These are phyloP conservation scores for Vitis hybrid DNA, from an alignment of 177 flowering plant species.

Conservation along the genomic window DNA sequence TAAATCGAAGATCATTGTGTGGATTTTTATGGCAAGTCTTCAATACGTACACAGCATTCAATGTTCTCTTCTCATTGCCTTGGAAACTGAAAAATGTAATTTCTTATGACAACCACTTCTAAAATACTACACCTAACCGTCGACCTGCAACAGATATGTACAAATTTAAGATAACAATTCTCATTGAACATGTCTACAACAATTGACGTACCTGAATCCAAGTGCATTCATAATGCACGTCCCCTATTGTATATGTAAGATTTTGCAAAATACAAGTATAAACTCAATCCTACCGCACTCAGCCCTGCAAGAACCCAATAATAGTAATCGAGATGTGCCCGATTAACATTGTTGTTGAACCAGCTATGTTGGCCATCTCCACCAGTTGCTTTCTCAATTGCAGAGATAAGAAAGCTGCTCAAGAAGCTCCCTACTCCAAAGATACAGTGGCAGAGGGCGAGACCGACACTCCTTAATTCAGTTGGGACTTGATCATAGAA, in stretches of 20 bases:
- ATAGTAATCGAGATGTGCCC: slow-evolving; percentile 42
- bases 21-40: too few relatives aligned
- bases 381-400: slow-evolving; percentile 14
- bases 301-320: slow-evolving; percentile 43
- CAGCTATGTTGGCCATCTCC: slow-evolving; percentile 21
- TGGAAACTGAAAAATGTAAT: too few relatives aligned
- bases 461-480: slow-evolving; percentile 34
- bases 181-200: too few relatives aligned
- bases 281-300: slow-evolving; percentile 20
- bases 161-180: background rate
- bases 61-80: too few relatives aligned
- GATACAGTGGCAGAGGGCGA: slow-evolving; percentile 31
- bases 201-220: too few relatives aligned
- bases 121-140: too few relatives aligned
- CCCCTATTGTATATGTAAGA: slow-evolving; percentile 29
- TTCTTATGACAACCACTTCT: too few relatives aligned
- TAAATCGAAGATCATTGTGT: too few relatives aligned
- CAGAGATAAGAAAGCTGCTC: slow-evolving; percentile 32
- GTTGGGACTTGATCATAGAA: slow-evolving; percentile 46
- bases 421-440: background rate
- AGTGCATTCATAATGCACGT: background rate
- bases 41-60: too few relatives aligned
- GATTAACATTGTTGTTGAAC: slow-evolving; percentile 38
- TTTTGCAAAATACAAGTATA: slow-evolving; percentile 27
- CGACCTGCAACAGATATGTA: too few relatives aligned